These are phyloP conservation scores for Pilaira anomala DNA, from an alignment of 192 early-diverging fungal genomes.

Conservation along the genomic window DNA sequence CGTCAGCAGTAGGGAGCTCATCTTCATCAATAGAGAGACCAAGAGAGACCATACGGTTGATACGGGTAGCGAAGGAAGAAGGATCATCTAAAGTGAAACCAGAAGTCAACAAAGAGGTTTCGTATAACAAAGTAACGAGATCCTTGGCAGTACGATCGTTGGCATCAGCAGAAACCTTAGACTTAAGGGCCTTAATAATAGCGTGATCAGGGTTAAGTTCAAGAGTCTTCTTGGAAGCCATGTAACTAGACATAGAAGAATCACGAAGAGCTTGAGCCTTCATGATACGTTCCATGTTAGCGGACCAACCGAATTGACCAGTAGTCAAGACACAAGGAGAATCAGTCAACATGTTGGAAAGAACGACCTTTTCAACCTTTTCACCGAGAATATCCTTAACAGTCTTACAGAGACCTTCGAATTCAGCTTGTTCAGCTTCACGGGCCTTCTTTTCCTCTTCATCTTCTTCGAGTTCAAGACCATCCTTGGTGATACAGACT, in stretches of 20 bases:
- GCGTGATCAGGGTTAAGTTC: slow-evolving; percentile 96
- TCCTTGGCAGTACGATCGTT: slow-evolving; percentile 99
- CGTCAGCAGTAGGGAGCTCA: slow-evolving; percentile 36
- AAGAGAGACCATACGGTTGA: slow-evolving; percentile 99
- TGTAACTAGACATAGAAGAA: slow-evolving; percentile 98
- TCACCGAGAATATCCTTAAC: slow-evolving; percentile 99
- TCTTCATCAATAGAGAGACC: slow-evolving; percentile 93
- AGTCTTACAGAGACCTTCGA: slow-evolving; percentile 84
- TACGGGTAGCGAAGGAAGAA: slow-evolving; percentile 86
- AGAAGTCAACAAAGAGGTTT: slow-evolving; percentile 92
- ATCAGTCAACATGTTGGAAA: slow-evolving; percentile 96
- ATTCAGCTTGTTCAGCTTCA: slow-evolving; percentile 91
- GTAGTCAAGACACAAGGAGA: slow-evolving; percentile 99
- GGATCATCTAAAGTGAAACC: slow-evolving; percentile 98
- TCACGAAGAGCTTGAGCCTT: slow-evolving; percentile 99
- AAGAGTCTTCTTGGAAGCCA: slow-evolving; percentile 99
- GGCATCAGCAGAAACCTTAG: slow-evolving; percentile 91
- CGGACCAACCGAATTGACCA: slow-evolving; percentile 98
- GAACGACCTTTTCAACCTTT: slow-evolving; percentile 83
- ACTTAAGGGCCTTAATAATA: slow-evolving; percentile 92
- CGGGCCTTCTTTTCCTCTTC: slow-evolving; percentile 96
- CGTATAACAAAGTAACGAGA: slow-evolving; percentile 91
- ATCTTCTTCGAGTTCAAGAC: slow-evolving; percentile 97
- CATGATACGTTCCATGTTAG: slow-evolving; percentile 99
- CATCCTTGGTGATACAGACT: slow-evolving; percentile 97